Evolutionary conservation across 768 basidiomycete genomes (phyloP), one percentile per base, ranked within the genome.

Genomic region (Mycena galopus): DNA sequence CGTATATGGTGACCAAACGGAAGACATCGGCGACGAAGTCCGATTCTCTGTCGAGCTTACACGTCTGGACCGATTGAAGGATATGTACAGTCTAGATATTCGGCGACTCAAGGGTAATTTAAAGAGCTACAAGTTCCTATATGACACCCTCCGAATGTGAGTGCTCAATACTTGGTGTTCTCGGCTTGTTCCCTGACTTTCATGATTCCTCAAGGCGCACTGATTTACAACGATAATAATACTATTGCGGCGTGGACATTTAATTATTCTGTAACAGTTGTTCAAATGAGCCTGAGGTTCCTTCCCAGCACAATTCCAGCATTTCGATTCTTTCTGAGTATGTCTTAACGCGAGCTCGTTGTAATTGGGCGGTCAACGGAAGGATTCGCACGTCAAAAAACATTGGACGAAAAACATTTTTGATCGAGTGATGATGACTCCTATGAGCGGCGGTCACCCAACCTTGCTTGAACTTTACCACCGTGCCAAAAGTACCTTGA

Each of bases 41-140:
- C 91, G 94, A 68, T 97, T 98, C 84, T 94, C 92, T 5, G 91
- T 98, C 69, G 97, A 99, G 84, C 84, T 99, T 50, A 98, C 97
- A 25, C 87, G 91, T 73, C 85, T 99, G 69, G 92, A 92, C 75
- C 91, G 94, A 67, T 86, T 98, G 67, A 91, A 92, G 69, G 93
- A 91, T 71, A 94, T 95, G 35, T 96, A 94, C 78, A 92, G 92
- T 81, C 86, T 98, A 61, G 96, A 98, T 81, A 93, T 98, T 77
- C 88, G 96, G 73, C 86, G 97, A 65, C 80, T 97, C 79, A 95
- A 94, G 82, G 97, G 97, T 14, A 93, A 93, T 79, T 82, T 96
- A 76, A 88, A 92, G 81, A 93, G 93, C 78, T 98, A 95, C 83
- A 93, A 94, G 80, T 93, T 91, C 80, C 78, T 96, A 73, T 95